Conservation (phyloP, 805 yeast species). For the Kodamaea kakaduensis region DNA sequence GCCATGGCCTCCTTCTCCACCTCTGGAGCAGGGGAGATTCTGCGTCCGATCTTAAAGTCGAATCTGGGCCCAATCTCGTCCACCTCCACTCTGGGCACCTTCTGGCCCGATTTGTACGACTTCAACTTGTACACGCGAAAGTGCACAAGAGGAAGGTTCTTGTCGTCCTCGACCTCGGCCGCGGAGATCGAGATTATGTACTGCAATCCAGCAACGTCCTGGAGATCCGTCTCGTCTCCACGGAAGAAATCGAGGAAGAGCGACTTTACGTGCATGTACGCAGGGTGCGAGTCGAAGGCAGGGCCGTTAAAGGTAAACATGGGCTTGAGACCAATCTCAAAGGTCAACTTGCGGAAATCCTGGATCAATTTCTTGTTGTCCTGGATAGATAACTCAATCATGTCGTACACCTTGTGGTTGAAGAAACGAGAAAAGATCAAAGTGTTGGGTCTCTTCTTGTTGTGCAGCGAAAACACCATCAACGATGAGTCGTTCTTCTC, state of each 20-base stretch:
- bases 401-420: slow-evolving; percentile 85
- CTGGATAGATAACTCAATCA: slow-evolving; percentile 81
- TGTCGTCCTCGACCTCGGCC: slow-evolving; percentile 68
- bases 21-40: slow-evolving; percentile 77
- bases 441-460: slow-evolving; percentile 91
- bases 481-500: slow-evolving; percentile 92
- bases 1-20: slow-evolving; percentile 84
- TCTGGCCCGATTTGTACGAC: slow-evolving; percentile 78
- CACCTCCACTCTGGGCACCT: slow-evolving; percentile 88
- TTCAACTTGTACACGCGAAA: slow-evolving; percentile 89
- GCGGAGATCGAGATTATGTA: slow-evolving; percentile 80
- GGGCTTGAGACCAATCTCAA: slow-evolving; percentile 87
- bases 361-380: slow-evolving; percentile 62
- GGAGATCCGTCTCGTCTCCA: slow-evolving; percentile 73
- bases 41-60: slow-evolving; percentile 88
- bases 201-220: slow-evolving; percentile 94
- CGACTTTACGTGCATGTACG: slow-evolving; percentile 79
- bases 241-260: slow-evolving; percentile 87
- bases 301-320: slow-evolving; percentile 92
- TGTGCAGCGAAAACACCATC: slow-evolving; percentile 70
- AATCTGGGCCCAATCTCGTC: slow-evolving; percentile 95
- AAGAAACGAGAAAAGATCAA: slow-evolving; percentile 86
- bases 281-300: slow-evolving; percentile 85
- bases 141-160: slow-evolving; percentile 70
- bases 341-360: slow-evolving; percentile 79